Percentiles rank a stretch among this genome's conserved stretches.
These are phyloP conservation scores for Sanghuangporus sanghuang DNA, from an alignment of 1,284 basidiomycete species.

Conservation along the genomic window DNA sequence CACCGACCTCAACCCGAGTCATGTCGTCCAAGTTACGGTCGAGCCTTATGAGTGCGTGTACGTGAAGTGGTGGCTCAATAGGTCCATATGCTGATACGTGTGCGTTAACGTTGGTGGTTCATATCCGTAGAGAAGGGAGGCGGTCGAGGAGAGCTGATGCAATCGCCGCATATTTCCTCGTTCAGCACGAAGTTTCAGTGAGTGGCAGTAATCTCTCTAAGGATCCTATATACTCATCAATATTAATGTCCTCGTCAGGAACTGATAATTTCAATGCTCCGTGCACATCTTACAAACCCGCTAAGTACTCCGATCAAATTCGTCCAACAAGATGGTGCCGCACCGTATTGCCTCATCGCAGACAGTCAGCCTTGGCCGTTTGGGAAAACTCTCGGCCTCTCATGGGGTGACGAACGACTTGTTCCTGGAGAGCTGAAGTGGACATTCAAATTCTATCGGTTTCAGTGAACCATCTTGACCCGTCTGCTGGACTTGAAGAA, in stretches of 20 bases:
- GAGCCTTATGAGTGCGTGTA: constrained; percentile 1
- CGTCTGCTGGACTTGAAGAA: too few relatives aligned
- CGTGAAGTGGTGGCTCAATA: neutral
- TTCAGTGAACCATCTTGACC: neutral
- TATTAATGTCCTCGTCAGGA: neutral
- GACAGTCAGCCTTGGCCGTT: constrained; percentile 14
- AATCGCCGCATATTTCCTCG: constrained; percentile 10
- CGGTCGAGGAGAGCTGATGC: neutral
- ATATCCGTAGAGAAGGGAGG: neutral
- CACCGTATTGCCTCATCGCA: neutral
- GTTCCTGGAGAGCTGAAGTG: constrained; percentile 9
- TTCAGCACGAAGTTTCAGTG: constrained; percentile 16
- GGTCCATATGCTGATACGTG: neutral
- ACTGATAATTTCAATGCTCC: constrained; percentile 5
- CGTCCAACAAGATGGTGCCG: neutral
- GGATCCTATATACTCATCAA: neutral
- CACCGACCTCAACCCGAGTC: neutral
- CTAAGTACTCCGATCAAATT: constrained; percentile 2
- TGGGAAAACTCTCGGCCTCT: constrained; percentile 2
- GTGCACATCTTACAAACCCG: neutral
- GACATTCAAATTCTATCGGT: constrained; percentile 8
- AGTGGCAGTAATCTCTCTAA: neutral
- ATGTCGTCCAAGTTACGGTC: constrained; percentile 9
- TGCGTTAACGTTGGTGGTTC: neutral
- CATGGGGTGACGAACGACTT: constrained; percentile 8